Percentiles rank a stretch among this genome's conserved stretches.
phyloP scores from a whole-genome alignment of 495 filamentous ascomycete genomes.

The Thozetella sp. region DNA sequence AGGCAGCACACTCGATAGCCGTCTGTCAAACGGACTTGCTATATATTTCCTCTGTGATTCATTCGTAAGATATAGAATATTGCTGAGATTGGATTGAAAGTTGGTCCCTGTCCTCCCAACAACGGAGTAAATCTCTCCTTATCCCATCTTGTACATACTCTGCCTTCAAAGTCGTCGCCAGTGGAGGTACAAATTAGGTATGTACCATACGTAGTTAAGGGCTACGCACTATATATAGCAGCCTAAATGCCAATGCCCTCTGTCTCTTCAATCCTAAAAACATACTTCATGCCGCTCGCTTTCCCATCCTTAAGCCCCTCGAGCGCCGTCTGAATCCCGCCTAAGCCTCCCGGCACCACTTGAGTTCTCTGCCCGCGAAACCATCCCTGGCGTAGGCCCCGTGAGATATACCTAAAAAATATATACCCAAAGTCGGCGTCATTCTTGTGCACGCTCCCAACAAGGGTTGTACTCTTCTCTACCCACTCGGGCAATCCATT shows the following conservation, averaged over 20 bases:
- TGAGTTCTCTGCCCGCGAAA: constrained; percentile 64
- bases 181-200: too few relatives aligned
- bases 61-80: too few relatives aligned
- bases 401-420: constrained; percentile 53
- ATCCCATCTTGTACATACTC: too few relatives aligned
- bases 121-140: too few relatives aligned
- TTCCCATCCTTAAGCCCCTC: constrained; percentile 61
- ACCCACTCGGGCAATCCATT: constrained; percentile 32
- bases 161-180: too few relatives aligned
- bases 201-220: too few relatives aligned
- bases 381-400: constrained; percentile 57
- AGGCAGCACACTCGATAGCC: too few relatives aligned
- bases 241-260: constrained; percentile 34
- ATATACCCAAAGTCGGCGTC: constrained; percentile 60
- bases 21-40: too few relatives aligned
- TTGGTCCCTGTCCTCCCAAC: too few relatives aligned
- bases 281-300: constrained; percentile 69
- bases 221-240: too few relatives aligned
- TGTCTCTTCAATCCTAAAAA: constrained; percentile 69
- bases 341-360: constrained; percentile 62
- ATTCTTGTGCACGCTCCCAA: constrained; percentile 52
- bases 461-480: constrained; percentile 33
- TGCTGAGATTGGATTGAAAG: too few relatives aligned
- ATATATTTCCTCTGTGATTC: too few relatives aligned
- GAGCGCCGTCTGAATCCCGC: constrained; percentile 57